phyloP scores from a whole-genome alignment of 768 basidiomycete genomes.

The Kwoniella mangroviensis region DNA sequence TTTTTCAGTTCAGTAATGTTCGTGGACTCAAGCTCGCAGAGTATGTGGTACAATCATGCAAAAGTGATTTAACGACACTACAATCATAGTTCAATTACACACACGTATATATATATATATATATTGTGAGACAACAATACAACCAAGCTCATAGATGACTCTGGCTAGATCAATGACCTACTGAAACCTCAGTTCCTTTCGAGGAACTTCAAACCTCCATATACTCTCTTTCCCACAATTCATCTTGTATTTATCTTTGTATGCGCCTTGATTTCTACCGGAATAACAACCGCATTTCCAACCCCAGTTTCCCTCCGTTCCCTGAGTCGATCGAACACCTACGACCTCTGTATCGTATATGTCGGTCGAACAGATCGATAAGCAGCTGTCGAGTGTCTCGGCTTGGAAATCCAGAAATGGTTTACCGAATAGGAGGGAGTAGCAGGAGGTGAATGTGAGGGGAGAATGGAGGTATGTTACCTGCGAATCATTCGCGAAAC shows the following conservation, averaged over 20 bases:
- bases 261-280: constrained; percentile 7
- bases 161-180: too few species aligned
- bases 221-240: constrained; percentile 6
- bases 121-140: too few species aligned
- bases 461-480: constrained; percentile 12
- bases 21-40: too few species aligned
- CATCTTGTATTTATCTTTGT: background rate
- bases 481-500: too few species aligned
- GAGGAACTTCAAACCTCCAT: constrained; percentile 10
- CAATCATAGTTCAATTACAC: too few species aligned
- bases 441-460: background rate
- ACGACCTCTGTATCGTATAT: constrained; percentile 18
- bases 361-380: constrained; percentile 7
- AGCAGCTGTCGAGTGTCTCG: background rate
- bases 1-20: too few species aligned
- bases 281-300: constrained; percentile 18
- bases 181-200: background rate
- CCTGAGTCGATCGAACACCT: background rate
- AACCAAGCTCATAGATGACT: too few species aligned
- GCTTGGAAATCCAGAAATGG: background rate
- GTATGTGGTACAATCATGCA: too few species aligned
- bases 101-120: too few species aligned
- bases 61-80: too few species aligned
- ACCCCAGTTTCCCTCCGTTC: background rate
- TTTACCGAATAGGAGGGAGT: background rate